Evolutionary conservation across 345 rosid species (phyloP).

Genomic region (Eucalyptus melliodora): DNA sequence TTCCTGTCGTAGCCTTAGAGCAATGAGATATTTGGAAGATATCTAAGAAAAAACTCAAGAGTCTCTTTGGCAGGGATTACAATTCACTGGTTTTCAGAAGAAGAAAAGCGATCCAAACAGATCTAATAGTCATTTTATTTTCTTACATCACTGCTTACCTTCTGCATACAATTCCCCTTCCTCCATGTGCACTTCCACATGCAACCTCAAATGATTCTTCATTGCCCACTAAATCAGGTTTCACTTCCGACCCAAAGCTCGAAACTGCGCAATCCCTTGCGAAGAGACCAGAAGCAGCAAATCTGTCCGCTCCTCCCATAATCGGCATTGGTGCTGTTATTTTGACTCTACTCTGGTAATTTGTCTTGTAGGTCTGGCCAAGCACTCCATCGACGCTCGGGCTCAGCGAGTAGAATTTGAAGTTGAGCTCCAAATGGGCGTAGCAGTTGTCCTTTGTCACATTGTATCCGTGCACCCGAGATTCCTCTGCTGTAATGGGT

Average conservation of each 20-base stretch:
- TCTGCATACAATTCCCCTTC: neutral
- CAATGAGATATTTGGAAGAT: neutral
- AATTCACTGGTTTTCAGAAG: neutral
- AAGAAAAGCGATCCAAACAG: neutral
- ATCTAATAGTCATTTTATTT: neutral
- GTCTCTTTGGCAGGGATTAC: neutral
- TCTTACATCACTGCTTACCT: neutral
- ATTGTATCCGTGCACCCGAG: slow-evolving; percentile 1
- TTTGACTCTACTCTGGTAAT: neutral
- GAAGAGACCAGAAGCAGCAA: neutral
- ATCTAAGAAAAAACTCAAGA: neutral
- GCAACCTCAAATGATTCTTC: neutral
- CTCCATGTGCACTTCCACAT: neutral
- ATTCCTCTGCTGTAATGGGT: neutral
- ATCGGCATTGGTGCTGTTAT: neutral
- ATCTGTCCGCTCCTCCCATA: slow-evolving; percentile 2
- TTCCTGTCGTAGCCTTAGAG: neutral
- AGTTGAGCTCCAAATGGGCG: slow-evolving; percentile 1
- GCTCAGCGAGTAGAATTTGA: slow-evolving; percentile 3
- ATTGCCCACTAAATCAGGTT: neutral
- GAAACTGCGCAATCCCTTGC: neutral
- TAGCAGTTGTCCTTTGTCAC: neutral
- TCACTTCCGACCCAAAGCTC: neutral
- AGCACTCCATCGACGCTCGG: neutral
- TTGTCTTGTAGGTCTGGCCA: slow-evolving; percentile 3